Base-by-base conservation (phyloP, 1,284 basidiomycete genomes). In the Earliella scabrosa region DNA sequence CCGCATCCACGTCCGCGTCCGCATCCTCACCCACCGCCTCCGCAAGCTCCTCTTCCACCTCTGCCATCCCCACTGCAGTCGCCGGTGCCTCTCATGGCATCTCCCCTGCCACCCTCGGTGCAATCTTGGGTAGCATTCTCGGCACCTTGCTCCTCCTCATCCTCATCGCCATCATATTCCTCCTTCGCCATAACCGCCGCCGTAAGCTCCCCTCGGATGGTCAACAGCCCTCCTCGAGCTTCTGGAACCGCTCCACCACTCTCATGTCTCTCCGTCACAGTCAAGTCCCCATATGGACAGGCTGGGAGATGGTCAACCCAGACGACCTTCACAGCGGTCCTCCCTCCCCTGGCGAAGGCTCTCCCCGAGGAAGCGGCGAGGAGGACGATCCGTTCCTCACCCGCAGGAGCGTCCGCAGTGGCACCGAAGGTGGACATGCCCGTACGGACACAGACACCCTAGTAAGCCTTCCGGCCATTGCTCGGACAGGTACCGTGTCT, bases 361-460 rank as follows among this genome's bases (percentile, higher is more conserved):
- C 83, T 18, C 85, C 87, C 1, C 76, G 86, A 13, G 78, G 79
- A 24, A 88, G 84, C 51, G 87, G 87, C 7, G 86, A 87, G 65
- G 87, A 88, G 68, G 73, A 69, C 2, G 85, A 87, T 62, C 76
- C 87, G 0, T 86, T 88, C 75, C 73, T 88, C 3, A 68, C 66
- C 4, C 49, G 69, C n/a, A 60, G 63, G 5, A 67, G 65, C 36
- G 24, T 67, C 9, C 64, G 53, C 36, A 64, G 63, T 41, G 68
- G 52, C 18, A 63, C 67, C 2, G 69, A 70, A 18, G 66, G 65
- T 62, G 57, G 53, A 5, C 68, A 71, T 35, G 64, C 67, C 4
- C 68, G 67, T 35, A 66, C 66, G 8, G 68, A 64, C 35, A 65
- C 66, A 3, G 66, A 67, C 40, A 70, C 66, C 3, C 65, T 70